phyloP scores from a whole-genome alignment of 352 stramenopile genomes.

The Pilasporangium apinafurcum region DNA sequence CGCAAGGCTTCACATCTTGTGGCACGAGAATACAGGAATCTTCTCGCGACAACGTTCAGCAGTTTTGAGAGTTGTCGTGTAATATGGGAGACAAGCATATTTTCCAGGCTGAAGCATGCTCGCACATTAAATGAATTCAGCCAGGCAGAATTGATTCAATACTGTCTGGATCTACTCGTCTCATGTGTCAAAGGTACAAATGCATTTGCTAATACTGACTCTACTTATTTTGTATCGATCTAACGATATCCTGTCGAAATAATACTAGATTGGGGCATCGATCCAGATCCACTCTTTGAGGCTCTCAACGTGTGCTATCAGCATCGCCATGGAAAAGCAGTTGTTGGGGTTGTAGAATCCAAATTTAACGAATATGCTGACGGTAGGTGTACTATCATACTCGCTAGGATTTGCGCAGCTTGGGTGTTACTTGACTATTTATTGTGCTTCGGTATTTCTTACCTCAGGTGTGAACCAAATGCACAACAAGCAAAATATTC shows the following conservation, averaged over 20 bases:
- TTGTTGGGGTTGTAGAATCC: conserved; percentile 26
- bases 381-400: conserved; percentile 10
- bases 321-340: conserved; percentile 35
- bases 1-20: conserved; percentile 39
- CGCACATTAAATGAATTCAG: conserved; percentile 18
- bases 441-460: not conserved
- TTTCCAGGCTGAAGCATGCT: conserved; percentile 13
- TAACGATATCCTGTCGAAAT: too few species aligned
- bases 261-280: conserved; percentile 70
- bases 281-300: conserved; percentile 56
- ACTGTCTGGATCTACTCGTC: conserved; percentile 48
- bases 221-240: not conserved
- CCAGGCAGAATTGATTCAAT: conserved; percentile 34
- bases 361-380: conserved; percentile 50
- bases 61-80: conserved; percentile 42
- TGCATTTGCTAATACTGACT: not conserved
- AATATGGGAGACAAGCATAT: conserved; percentile 36
- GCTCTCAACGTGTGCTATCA: conserved; percentile 56
- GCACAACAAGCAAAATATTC: conserved; percentile 42
- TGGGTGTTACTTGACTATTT: not conserved
- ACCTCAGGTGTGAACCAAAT: conserved; percentile 41
- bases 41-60: conserved; percentile 21
- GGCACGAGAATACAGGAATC: conserved; percentile 31
- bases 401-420: too few species aligned
- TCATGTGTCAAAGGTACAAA: conserved; percentile 44